A percentile compares a stretch with the other conserved stretches of the same genome.
Conservation (phyloP, 768 basidiomycete genomes). For the Bullera alba region DNA sequence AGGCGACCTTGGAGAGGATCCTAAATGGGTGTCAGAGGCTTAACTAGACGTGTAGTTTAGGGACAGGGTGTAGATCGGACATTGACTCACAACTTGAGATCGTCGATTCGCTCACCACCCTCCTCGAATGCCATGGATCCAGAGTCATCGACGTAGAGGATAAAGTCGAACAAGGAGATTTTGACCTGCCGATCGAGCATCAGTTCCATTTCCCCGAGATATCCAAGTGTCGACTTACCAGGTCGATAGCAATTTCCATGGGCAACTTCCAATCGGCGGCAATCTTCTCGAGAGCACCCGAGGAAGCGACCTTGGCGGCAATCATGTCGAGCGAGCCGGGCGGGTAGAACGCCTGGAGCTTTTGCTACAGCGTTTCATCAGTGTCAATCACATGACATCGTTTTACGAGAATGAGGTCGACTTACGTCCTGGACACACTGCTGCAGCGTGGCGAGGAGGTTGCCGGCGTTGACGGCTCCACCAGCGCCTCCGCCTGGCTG, state of each 20-base stretch:
- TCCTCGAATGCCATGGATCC: constrained; percentile 47
- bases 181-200: constrained; percentile 17
- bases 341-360: constrained; percentile 48
- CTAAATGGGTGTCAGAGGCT: constrained; percentile 9
- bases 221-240: constrained; percentile 7
- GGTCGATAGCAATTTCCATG: constrained; percentile 48
- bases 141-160: constrained; percentile 44
- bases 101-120: constrained; percentile 48
- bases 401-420: background rate
- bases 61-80: background rate
- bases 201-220: background rate
- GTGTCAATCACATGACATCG: background rate
- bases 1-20: constrained; percentile 46
- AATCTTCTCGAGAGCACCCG: constrained; percentile 44
- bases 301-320: constrained; percentile 45
- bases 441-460: constrained; percentile 15
- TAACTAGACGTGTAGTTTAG: background rate
- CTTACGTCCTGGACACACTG: constrained; percentile 45
- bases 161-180: constrained; percentile 46
- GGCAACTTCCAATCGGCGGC: constrained; percentile 48
- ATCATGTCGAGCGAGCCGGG: constrained; percentile 46
- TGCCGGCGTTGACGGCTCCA: constrained; percentile 15
- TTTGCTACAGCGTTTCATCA: constrained; percentile 35
- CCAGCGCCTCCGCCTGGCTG: constrained; percentile 19
- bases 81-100: constrained; percentile 45